Conservation (phyloP, 176 grass and related monocot species). For the Aegilops longissima region DNA sequence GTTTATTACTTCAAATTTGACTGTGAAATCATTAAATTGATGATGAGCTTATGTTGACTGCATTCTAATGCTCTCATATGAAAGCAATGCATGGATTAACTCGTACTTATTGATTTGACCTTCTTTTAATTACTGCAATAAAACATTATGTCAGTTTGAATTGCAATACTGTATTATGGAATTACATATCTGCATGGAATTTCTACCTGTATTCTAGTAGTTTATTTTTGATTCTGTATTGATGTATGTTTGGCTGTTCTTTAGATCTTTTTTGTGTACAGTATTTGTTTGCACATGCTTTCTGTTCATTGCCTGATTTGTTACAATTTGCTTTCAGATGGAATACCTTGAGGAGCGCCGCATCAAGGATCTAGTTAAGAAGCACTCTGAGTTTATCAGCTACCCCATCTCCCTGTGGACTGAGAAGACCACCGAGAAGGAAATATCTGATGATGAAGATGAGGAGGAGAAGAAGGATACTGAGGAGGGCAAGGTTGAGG, state of each 20-base stretch:
- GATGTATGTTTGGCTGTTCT: too few relatives aligned
- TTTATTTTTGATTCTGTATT: not conserved
- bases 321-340: slow-evolving; percentile 27
- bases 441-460: slow-evolving; percentile 91
- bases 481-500: slow-evolving; percentile 90
- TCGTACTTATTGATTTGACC: too few relatives aligned
- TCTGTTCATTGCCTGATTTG: not conserved
- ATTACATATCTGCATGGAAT: not conserved
- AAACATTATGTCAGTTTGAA: not conserved
- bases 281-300: not conserved
- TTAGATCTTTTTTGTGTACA: too few relatives aligned
- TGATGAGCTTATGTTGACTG: not conserved
- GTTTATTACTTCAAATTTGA: not conserved
- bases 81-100: too few relatives aligned
- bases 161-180: not conserved
- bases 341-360: slow-evolving; percentile 93
- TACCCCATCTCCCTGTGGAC: slow-evolving; percentile 88
- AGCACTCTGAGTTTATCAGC: slow-evolving; percentile 97
- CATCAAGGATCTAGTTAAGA: slow-evolving; percentile 88
- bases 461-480: slow-evolving; percentile 90
- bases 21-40: not conserved
- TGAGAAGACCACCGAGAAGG: slow-evolving; percentile 92
- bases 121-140: not conserved
- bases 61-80: too few relatives aligned
- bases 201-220: not conserved